Base-by-base conservation (phyloP, 345 rosid genomes). In the Aquilaria sinensis region DNA sequence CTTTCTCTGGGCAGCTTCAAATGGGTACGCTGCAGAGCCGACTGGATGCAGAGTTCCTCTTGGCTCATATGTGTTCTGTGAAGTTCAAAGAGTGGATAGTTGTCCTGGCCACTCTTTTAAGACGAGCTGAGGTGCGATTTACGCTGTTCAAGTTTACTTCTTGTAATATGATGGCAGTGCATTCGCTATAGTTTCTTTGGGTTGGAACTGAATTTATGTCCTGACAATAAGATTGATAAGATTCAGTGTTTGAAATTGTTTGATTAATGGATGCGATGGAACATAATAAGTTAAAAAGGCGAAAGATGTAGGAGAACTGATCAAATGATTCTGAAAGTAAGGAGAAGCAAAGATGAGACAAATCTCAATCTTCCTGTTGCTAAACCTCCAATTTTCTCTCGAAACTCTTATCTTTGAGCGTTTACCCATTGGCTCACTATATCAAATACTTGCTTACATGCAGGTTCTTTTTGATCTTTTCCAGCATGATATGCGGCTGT, bases 11-110 rank as follows among this genome's bases (percentile, higher is more conserved):
- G 61, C 93, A 90, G 99, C 91, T 94, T 75, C 91, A 88, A 83
- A 94, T 94, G 99, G 86, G 75, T 72, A 84, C 77, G n/a, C 72
- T 94, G 74, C 99, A 94, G 73, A 86, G 96, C 77, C 80, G 91
- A 71, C 65, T 94, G 70, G 99, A 86, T 73, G 99, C 99, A 16
- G 96, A 94, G 72, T 94, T 90, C 73, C 91, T 94, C 53, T 71
- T 94, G 83, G 95, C 96, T 71, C 96, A 94, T 72, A 88, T 94
- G 99, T 94, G 99, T 71, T 94, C 97, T 6, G 96, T 90, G 51
- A 94, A 94, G 81, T 94, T 90, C 77, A 94, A 90, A 77, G 97
- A 94, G 70, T 94, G 99, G 99, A 90, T 94, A 65, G 96, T 94
- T 74, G 96, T 90, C 67, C 85, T 94, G 37, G 97, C 99, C 53